Evolutionary conservation across 83 land plant species (phyloP).

Genomic region (Picea engelmannii): DNA sequence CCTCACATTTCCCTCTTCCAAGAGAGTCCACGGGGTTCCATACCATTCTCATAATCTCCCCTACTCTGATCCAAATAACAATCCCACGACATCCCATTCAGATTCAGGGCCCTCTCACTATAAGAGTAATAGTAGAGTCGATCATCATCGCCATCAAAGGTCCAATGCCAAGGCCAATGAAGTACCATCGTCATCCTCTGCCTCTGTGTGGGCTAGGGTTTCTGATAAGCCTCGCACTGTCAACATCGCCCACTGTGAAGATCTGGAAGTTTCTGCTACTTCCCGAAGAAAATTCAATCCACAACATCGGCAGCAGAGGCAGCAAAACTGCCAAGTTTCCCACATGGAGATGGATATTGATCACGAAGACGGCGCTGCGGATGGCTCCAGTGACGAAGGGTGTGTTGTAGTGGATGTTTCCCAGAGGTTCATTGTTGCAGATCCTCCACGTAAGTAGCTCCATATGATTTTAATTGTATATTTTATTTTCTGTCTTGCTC

Average conservation of each 20-base stretch:
- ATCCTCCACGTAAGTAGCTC: not conserved
- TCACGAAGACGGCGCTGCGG: too few relatives aligned
- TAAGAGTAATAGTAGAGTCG: not conserved
- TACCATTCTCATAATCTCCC: not conserved
- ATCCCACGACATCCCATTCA: not conserved
- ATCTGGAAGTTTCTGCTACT: slow-evolving; percentile 6
- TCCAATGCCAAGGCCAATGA: too few relatives aligned
- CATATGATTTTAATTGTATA: not conserved
- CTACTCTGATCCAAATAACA: too few relatives aligned
- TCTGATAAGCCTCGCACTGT: not conserved
- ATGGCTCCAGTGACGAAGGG: not conserved
- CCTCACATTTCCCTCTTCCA: not conserved
- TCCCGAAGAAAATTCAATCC: not conserved
- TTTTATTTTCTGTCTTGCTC: not conserved
- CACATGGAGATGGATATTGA: not conserved
- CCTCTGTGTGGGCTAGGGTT: not conserved
- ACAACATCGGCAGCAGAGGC: not conserved
- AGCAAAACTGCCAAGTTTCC: not conserved
- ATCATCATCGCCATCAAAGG: not conserved
- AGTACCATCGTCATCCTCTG: not conserved
- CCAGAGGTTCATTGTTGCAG: slow-evolving; percentile 1
- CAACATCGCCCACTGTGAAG: not conserved
- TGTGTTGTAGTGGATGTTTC: slow-evolving; percentile 11
- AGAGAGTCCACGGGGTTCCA: slow-evolving; percentile 1
- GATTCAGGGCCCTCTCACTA: not conserved